Percentiles rank a stretch among this genome's conserved stretches.
Conservation (phyloP, 116 monocot genomes). For the Phalaenopsis hybrid region DNA sequence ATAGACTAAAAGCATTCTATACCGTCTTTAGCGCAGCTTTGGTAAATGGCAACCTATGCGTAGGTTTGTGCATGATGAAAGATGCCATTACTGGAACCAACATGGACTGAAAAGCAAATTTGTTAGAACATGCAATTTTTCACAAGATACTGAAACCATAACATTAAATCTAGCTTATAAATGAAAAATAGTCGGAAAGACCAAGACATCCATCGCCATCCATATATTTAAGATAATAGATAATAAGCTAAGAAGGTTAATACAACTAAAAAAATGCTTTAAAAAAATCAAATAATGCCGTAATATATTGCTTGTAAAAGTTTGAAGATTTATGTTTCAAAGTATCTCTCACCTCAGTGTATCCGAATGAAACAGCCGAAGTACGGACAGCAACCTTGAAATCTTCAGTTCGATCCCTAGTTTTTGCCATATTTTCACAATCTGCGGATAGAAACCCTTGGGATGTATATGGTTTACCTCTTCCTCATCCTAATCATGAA, state of each 20-base stretch:
- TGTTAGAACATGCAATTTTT: neutral
- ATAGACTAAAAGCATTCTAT: constrained; percentile 5
- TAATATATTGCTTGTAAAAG: neutral
- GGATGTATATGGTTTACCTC: neutral
- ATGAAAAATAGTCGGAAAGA: neutral
- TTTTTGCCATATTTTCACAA: constrained; percentile 43
- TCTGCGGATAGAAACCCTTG: neutral
- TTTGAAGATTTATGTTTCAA: neutral
- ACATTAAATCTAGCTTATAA: neutral
- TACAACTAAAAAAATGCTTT: neutral
- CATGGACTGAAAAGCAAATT: constrained; percentile 47
- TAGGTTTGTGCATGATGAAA: constrained; percentile 74
- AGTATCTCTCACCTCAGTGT: constrained; percentile 48
- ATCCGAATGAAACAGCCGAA: constrained; percentile 48
- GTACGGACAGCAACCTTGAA: constrained; percentile 64
- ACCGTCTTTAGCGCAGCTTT: constrained; percentile 83
- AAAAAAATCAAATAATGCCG: neutral
- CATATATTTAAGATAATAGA: neutral
- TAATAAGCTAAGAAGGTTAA: neutral
- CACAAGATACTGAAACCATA: neutral
- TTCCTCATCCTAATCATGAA: neutral
- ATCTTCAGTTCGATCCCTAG: constrained; percentile 74
- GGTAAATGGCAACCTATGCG: constrained; percentile 51
- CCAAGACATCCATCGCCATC: neutral
- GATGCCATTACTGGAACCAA: constrained; percentile 60